Conservation (phyloP, 2,329 filamentous ascomycete genomes). For the Colletotrichum horii region DNA sequence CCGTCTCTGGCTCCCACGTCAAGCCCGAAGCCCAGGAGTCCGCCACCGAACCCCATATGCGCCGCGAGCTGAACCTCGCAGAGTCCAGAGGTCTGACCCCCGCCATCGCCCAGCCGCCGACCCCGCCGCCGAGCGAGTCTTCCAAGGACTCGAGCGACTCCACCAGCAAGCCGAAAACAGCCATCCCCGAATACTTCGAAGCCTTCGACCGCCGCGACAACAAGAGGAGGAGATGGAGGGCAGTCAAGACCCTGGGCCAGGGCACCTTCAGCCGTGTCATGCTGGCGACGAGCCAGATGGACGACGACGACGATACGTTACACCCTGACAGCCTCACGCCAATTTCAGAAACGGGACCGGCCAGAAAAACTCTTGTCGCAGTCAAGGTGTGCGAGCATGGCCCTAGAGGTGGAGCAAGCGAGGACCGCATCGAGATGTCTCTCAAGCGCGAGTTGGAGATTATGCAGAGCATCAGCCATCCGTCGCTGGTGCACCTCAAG, state of each 20-base stretch:
- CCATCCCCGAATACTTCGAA: constrained; percentile 69
- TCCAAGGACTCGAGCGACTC: constrained; percentile 52
- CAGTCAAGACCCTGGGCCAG: constrained; percentile 81
- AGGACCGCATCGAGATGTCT: constrained; percentile 91
- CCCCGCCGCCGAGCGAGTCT: constrained; percentile 82
- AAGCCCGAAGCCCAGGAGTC: constrained; percentile 40
- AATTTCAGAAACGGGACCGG: constrained; percentile 43
- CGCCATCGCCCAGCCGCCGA: constrained; percentile 68
- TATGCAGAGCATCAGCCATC: constrained; percentile 85
- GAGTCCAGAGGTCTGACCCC: constrained; percentile 75
- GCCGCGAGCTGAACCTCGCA: constrained; percentile 83
- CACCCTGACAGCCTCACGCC: constrained; percentile 38
- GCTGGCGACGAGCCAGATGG: constrained; percentile 81
- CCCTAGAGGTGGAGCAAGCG: constrained; percentile 89
- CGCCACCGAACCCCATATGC: constrained; percentile 52
- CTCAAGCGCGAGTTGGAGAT: constrained; percentile 95
- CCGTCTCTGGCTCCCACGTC: constrained; percentile 68
- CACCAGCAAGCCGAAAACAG: constrained; percentile 42
- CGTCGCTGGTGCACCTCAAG: constrained; percentile 88
- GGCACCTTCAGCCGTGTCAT: constrained; percentile 96
- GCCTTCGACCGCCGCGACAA: constrained; percentile 69
- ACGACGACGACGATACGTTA: constrained; percentile 47
- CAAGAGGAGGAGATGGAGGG: constrained; percentile 79
- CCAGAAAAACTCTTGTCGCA: constrained; percentile 81
- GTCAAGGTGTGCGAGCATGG: constrained; percentile 97